Base-by-base conservation (phyloP, 352 stramenopile genomes). In the Aphanomyces euteiches region DNA sequence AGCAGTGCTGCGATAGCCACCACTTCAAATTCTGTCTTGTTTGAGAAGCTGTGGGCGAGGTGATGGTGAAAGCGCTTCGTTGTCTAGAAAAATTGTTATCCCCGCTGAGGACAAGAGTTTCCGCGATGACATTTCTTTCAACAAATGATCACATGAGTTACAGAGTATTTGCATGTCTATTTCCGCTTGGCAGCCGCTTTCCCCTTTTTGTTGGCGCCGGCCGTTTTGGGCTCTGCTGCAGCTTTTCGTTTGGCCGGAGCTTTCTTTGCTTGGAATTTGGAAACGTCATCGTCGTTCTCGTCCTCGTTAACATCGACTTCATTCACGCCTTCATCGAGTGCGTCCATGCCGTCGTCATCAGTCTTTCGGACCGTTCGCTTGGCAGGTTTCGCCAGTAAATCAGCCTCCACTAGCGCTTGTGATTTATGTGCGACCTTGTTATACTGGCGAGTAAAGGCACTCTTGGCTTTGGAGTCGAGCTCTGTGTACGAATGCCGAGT, bases 351-450 rank as follows among this genome's bases (percentile, higher is more conserved):
- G 47, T 75, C 78, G 0, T 56, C 67, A 6, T 61, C 72, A 3
- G 64, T 50, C 0, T 75, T 66, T 6, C 66, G 72, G n/a, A 79
- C 75, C 50, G 88, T 87, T 10, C 82, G 80, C 60, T 93, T 95
- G 59, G 90, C 72, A 0, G 84, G 90, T 8, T 77, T 92, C 39
- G 83, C 78, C 4, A 76, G 78, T 41, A 93, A 70, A n/a, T 86
- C 78, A 12, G 77, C 88, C 59, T 96, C 83, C 8, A 98, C 90
- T 41, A 99, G 81, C 3, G 92, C 95, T 75, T 98, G 93, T n/a
- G 92, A 96, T 61, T 90, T 98, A 79, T 98, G 95, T 10, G 76
- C 81, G 19, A 78, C 80, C 73, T 96, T 87, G 84, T 99, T 99
- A 74, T 84, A 93, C 75, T 89, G 76, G 66, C 92, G 83, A 3